A percentile compares a stretch with the other conserved stretches of the same genome.
Evolutionary conservation across 306 rosid species (phyloP).

Genomic region (Ormosia semicastrata): DNA sequence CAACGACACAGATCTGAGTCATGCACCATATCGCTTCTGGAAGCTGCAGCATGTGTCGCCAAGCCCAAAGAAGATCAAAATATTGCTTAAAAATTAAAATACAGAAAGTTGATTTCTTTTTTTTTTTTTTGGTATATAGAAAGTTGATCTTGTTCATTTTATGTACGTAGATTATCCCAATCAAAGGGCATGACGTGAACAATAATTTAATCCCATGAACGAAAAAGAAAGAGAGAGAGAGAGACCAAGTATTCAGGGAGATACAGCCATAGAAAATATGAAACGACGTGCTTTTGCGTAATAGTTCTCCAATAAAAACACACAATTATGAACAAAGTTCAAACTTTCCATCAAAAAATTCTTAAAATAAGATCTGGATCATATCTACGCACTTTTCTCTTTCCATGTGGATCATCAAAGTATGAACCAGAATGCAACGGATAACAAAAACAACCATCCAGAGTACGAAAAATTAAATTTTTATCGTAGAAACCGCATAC

Average conservation of each 20-base stretch:
- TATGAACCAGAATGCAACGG: not conserved
- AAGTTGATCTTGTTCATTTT: not conserved
- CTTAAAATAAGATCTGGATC: constrained; percentile 14
- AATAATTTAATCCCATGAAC: not conserved
- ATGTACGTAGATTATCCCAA: not conserved
- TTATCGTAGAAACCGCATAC: not conserved
- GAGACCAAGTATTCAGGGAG: not conserved
- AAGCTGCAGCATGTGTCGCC: too few species aligned
- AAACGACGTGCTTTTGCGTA: not conserved
- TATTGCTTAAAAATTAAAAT: not conserved
- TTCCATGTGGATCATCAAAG: not conserved
- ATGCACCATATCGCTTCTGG: not conserved
- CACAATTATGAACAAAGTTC: not conserved
- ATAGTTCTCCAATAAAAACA: not conserved
- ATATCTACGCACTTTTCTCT: not conserved
- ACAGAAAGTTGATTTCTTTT: not conserved
- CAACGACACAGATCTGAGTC: not conserved
- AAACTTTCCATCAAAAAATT: not conserved
- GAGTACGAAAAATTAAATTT: not conserved
- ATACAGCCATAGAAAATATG: not conserved
- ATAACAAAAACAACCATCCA: not conserved
- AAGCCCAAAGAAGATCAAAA: not conserved
- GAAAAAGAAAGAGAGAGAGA: not conserved
- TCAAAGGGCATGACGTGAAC: not conserved
- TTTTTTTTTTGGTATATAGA: not conserved